Evolutionary conservation across 345 rosid genomes (phyloP).

Genomic region (Psidium guajava): DNA sequence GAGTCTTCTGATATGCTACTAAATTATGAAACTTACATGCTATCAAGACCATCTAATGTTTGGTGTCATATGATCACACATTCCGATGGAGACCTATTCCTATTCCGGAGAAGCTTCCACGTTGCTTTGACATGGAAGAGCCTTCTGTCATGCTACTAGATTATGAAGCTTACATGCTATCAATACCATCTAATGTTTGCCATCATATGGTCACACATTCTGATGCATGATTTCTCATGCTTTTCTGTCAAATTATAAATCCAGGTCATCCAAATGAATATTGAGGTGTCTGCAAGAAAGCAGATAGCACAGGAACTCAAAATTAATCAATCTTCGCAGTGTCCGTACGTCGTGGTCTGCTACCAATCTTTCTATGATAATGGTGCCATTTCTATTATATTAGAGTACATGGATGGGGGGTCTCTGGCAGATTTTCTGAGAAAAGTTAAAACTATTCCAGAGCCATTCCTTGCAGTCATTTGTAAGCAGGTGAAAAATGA

Average conservation of each 20-base stretch:
- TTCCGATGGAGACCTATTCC: background rate
- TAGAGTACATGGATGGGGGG: conserved; percentile 95
- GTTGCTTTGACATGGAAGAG: background rate
- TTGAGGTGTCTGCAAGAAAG: conserved; percentile 50
- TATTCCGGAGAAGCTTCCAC: background rate
- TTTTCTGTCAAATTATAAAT: background rate
- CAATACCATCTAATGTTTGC: background rate
- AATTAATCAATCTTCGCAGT: conserved; percentile 69
- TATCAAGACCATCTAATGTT: background rate
- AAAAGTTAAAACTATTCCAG: conserved; percentile 61
- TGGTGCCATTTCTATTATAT: conserved; percentile 72
- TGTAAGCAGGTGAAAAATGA: conserved; percentile 55
- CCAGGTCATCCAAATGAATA: conserved; percentile 73
- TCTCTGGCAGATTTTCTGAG: conserved; percentile 73
- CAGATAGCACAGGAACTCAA: conserved; percentile 73
- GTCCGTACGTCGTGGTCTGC: conserved; percentile 71
- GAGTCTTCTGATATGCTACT: background rate
- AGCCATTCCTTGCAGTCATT: conserved; percentile 61
- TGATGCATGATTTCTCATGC: background rate
- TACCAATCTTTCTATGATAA: conserved; percentile 75
- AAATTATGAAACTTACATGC: background rate
- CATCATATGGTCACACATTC: background rate
- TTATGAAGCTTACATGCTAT: background rate
- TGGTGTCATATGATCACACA: background rate
- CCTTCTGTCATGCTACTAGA: background rate